Base-by-base conservation (phyloP, 2,329 filamentous ascomycete species). In the Lecanoromycetidae sp. region DNA sequence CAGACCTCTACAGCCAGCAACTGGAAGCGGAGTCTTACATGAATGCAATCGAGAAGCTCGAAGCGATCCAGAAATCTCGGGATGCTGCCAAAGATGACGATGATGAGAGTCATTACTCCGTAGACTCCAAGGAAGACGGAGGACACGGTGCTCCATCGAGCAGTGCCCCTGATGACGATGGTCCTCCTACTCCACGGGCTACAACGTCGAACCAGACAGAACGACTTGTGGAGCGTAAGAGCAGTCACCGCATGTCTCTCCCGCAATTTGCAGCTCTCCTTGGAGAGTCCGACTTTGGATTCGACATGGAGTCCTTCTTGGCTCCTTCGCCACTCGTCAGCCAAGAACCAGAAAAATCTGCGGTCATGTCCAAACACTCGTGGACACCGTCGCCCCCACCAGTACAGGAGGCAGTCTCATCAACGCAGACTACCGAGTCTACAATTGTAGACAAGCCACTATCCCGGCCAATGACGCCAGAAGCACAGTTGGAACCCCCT, bases 1-100 rank as follows among this genome's bases (percentile, higher is more conserved):
- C 80, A 7, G 80, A 85, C 52, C 74, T 82, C 55, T 80, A 82
- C 56, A 74, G 73, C 50, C 68, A 63, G 54, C 57, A 56, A 49
- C 70, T 52, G 63, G 72, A 50, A 29, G 45, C 46, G 15, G 50
- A 54, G 25, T 51, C 50, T 12, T 52, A 49, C 17, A 49, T 52
- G 45, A 46, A 46, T 26, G 50, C 52, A 4, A 51, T 51, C 10
- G 50, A 53, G 34, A 50, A 52, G 23, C 37, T 50, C 5, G 48
- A 52, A 26, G 45, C 42, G 7, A 46, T 51, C 20, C 32, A 39
- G 32, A 43, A 49, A 20, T 55, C 29, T 55, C 58, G 30, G 49
- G 36, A 63, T 30, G 57, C 61, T 22, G 57, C 56, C n/a, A 52
- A 55, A 12, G 66, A 73, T 36, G 69, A 80, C 13, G 67, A 77